phyloP scores from a whole-genome alignment of 306 rosid genomes.

The Pyrus communis region DNA sequence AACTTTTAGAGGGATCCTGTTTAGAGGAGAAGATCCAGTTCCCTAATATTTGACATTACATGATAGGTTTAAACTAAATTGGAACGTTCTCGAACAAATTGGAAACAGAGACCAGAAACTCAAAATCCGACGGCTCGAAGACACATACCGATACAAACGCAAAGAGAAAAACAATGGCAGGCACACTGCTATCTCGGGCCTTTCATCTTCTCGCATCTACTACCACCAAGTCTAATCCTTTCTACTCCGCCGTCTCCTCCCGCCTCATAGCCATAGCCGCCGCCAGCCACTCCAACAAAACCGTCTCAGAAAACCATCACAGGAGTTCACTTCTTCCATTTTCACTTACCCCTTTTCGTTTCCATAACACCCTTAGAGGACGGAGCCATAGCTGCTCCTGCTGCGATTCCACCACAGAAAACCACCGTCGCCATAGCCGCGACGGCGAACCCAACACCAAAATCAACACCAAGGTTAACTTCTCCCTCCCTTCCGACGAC shows the following conservation, averaged over 20 bases:
- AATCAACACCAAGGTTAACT: constrained; percentile 29
- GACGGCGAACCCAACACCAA: neutral
- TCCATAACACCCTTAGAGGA: neutral
- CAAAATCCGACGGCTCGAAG: neutral
- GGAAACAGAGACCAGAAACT: neutral
- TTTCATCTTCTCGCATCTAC: neutral
- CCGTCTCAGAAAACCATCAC: neutral
- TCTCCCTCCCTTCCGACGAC: constrained; percentile 28
- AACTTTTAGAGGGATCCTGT: too few species aligned
- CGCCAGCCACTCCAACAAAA: neutral
- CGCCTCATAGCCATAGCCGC: neutral
- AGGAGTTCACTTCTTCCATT: neutral
- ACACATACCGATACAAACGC: neutral
- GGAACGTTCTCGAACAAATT: neutral
- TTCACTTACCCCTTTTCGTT: neutral
- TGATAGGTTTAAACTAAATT: too few species aligned
- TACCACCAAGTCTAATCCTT: neutral
- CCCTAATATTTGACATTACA: too few species aligned
- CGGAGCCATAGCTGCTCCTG: neutral
- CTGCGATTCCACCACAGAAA: neutral
- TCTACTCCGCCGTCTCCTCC: neutral
- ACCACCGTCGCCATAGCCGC: neutral
- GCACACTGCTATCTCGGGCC: neutral
- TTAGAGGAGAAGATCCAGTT: too few species aligned
- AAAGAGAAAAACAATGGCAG: neutral